Base-by-base conservation (phyloP, 148 eudicot genomes). In the Talinum fruticosum region DNA sequence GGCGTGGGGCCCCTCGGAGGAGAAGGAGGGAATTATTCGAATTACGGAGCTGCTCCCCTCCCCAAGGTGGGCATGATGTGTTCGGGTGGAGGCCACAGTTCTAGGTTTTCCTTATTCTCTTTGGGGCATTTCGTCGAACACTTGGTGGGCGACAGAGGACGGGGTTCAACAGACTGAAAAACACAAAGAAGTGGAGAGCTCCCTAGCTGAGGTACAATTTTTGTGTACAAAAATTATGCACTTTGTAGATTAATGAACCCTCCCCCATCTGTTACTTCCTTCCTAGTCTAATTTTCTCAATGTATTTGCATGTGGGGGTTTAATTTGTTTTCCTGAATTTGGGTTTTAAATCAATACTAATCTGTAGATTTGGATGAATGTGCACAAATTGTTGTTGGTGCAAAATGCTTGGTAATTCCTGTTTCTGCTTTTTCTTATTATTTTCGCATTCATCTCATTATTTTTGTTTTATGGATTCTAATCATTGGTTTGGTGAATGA, bases 31-130 rank as follows among this genome's bases (percentile, higher is more conserved):
- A 59, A 57, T 10, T 78, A 19, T 10, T 13, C 75, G 6, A 57
- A 62, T 67, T 80, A 47, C 26, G 81, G 78, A 15, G 83, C 66
- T 0, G 49, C 70, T 5, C 73, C 64, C 1, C 66, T 74, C 33
- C 41, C 14, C 79, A 62, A n/a, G 80, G 78, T 16, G 66, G 82
- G 5, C 73, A 78, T 36, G 84, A 80, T 53, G 84, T 69, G 44
- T 72, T 76, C 34, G 87, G 83, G 29, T 72, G 79, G 78, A 69
- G 85, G 72, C 76, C 80, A 2, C 85, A 73, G 19, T 82, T 68
- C 66, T 79, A 78, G 51, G 71, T 33, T 57, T 53, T 53, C 24
- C 21, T 32, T 24, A 10, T 75, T 10, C 16, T 57, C 59, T 15
- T 10, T 41, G 51, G 62, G 74, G 61, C 81, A 77, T 80, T 80